Evolutionary conservation across 108 stramenopile species (phyloP), one percentile per base, ranked within the genome.

Genomic region (Skeletonema costatum): DNA sequence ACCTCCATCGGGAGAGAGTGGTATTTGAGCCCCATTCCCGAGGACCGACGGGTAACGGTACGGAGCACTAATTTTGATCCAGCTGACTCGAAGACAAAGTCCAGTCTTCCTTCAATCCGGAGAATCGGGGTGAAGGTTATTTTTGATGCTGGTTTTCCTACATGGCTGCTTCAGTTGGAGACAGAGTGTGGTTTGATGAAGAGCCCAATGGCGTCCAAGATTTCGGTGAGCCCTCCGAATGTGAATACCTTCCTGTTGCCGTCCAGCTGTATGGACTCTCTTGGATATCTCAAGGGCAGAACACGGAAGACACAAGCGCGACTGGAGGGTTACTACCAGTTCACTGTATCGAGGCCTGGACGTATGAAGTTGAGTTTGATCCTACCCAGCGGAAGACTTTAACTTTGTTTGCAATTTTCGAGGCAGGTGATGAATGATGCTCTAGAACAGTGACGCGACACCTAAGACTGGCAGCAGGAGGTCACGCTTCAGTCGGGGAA

Each of bases 101-200:
- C 65, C 81, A 32, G 61, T 71, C 12, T 59, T 41, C 61, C 66
- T 82, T 39, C 35, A 68, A 35, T 70, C 74, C 32, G 81, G 81
- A 19, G 70, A 70, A 63, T 82, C 81, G 2, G 70, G 70, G 74
- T 13, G 71, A 63, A 13, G 75, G 75, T 3, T 63, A 44, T 2
- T 82, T 82, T 82, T 50, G 75, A 76, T 68, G 74, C 75, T 19
- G 81, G 81, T 56, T 60, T 82, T n/a, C n/a, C 4, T 82, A 82
- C 39, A 32, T 75, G 16, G 71, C 81, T 35, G 81, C 81, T 11
- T 67, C 64, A 17, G 71, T 82, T 56, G 81, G 81, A 41, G 65
- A 82, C 32, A 42, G 70, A 17, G 74, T 82, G 31, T 82, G 81
- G 81, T 75, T 75, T 58, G 81, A 82, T 36, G 51, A 63, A 25